Percentiles rank a stretch among this genome's conserved stretches.
Evolutionary conservation across 2,329 filamentous ascomycete species (phyloP).

Genomic region (Helicocarpus griseus): DNA sequence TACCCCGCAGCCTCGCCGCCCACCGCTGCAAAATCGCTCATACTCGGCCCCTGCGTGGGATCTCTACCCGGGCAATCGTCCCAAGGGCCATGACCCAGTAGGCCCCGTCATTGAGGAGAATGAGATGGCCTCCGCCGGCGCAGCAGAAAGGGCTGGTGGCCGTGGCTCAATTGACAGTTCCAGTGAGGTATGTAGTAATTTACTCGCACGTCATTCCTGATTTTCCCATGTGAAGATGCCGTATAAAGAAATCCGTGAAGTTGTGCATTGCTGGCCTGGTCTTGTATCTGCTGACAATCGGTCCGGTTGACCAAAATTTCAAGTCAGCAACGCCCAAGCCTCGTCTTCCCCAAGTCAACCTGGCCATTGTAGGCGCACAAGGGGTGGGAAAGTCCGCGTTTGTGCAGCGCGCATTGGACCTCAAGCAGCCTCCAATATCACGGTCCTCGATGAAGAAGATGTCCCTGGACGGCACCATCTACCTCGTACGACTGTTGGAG

Average conservation of each 20-base stretch:
- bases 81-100: conserved; percentile 13
- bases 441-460: conserved; percentile 43
- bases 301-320: background rate
- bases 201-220: background rate
- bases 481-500: conserved; percentile 50
- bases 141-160: conserved; percentile 5
- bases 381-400: conserved; percentile 52
- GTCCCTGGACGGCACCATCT: conserved; percentile 45
- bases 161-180: conserved; percentile 6
- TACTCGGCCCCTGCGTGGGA: conserved; percentile 26
- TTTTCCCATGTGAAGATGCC: background rate
- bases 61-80: conserved; percentile 19
- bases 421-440: conserved; percentile 36
- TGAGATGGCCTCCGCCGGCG: conserved; percentile 14
- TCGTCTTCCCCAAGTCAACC: conserved; percentile 45
- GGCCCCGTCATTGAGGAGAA: conserved; percentile 22
- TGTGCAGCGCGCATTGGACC: conserved; percentile 46
- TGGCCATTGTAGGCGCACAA: conserved; percentile 47
- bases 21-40: conserved; percentile 25
- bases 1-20: conserved; percentile 18
- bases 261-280: too few relatives aligned
- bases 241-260: background rate
- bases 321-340: conserved; percentile 18
- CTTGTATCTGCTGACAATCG: background rate
- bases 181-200: conserved; percentile 19